Percentiles rank a stretch among this genome's conserved stretches.
Conservation (phyloP, 2,329 filamentous ascomycete genomes). For the Penicillium sp. region DNA sequence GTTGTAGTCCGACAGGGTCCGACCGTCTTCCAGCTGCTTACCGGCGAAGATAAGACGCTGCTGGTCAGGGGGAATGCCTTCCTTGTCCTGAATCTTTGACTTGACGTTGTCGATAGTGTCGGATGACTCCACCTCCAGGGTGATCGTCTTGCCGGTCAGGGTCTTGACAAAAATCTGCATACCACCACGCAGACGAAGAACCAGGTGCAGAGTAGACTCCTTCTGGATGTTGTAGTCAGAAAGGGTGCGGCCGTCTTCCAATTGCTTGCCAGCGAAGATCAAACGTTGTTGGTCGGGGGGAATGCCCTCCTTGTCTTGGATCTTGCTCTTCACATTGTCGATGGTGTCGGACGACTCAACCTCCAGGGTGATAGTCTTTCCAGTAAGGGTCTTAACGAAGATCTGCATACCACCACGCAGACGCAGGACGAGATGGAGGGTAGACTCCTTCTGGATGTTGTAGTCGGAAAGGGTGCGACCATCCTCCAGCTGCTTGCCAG, state of each 20-base stretch:
- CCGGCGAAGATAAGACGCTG: constrained; percentile 69
- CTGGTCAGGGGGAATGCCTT: constrained; percentile 69
- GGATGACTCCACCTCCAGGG: constrained; percentile 64
- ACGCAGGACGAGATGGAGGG: constrained; percentile 79
- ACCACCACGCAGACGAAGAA: constrained; percentile 77
- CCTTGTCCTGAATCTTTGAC: constrained; percentile 76
- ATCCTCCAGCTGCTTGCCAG: constrained; percentile 94
- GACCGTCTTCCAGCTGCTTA: constrained; percentile 59
- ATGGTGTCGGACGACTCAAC: constrained; percentile 88
- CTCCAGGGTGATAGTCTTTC: constrained; percentile 92
- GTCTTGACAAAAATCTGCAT: constrained; percentile 87
- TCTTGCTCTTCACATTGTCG: constrained; percentile 92
- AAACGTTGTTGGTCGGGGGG: constrained; percentile 92
- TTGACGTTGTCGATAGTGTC: constrained; percentile 71
- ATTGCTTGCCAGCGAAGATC: constrained; percentile 90
- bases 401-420: constrained; percentile 75
- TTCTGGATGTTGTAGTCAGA: constrained; percentile 98
- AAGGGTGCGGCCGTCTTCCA: constrained; percentile 87
- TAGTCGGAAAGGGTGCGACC: constrained; percentile 87
- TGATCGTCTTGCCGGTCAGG: constrained; percentile 70
- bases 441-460: constrained; percentile 93
- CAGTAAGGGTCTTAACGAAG: constrained; percentile 60
- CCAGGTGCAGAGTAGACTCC: constrained; percentile 76
- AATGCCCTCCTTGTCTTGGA: constrained; percentile 77
- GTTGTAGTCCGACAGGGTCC: constrained; percentile 54